These are phyloP conservation scores for Rhododendron henanense DNA, from an alignment of 148 eudicot genomes.

Conservation along the genomic window DNA sequence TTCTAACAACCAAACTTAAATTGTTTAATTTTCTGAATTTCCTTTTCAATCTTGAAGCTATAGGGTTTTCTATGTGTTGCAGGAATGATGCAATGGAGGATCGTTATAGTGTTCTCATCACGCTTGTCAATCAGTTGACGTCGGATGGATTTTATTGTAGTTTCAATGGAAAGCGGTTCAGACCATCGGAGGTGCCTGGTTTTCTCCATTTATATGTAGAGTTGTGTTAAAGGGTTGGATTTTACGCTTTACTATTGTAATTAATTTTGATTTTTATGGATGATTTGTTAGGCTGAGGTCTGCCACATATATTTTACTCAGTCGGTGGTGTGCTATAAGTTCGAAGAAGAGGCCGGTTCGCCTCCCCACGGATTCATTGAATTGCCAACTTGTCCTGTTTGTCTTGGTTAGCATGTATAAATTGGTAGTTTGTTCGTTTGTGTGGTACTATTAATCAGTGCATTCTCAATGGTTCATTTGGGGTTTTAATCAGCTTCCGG, in stretches of 20 bases:
- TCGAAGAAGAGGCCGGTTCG: conserved; percentile 56
- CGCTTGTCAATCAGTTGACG: conserved; percentile 44
- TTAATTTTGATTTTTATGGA: background rate
- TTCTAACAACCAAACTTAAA: background rate
- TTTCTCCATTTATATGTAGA: background rate
- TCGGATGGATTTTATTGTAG: conserved; percentile 73
- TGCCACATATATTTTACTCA: conserved; percentile 70
- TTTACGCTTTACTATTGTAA: background rate
- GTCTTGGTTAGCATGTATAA: conserved; percentile 60
- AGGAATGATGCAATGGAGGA: conserved; percentile 93
- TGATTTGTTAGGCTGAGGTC: conserved; percentile 60
- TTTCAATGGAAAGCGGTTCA: conserved; percentile 77
- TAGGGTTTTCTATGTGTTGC: conserved; percentile 10
- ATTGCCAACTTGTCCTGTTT: conserved; percentile 91
- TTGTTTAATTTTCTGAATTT: background rate
- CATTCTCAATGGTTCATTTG: background rate
- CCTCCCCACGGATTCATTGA: conserved; percentile 63
- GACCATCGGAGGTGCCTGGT: conserved; percentile 64
- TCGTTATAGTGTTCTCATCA: conserved; percentile 78
- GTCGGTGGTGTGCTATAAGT: conserved; percentile 46
- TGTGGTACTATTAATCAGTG: background rate
- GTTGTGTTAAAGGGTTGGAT: background rate
- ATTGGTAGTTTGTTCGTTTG: background rate
- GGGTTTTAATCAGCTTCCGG: background rate
- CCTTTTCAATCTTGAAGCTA: background rate